phyloP scores from a whole-genome alignment of 2,329 filamentous ascomycete species.

The Clarireedia hainanense region DNA sequence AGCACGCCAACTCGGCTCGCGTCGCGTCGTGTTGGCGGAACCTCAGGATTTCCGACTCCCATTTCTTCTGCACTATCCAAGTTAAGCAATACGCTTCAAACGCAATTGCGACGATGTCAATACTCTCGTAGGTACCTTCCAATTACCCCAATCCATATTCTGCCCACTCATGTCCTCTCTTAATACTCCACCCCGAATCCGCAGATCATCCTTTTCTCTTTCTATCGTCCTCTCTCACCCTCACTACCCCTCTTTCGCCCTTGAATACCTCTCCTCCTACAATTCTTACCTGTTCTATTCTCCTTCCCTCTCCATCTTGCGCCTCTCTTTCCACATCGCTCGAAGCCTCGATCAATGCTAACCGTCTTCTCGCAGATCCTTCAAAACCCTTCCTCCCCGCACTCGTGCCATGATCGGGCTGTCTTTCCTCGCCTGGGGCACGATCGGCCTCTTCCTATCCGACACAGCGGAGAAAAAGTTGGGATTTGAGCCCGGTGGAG shows the following conservation, averaged over 20 bases:
- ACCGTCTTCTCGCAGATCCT: constrained; percentile 32
- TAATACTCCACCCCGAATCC: too few relatives aligned
- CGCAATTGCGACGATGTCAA: background rate
- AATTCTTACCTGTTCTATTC: background rate
- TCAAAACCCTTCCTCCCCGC: constrained; percentile 61
- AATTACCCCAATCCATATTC: background rate
- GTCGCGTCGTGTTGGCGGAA: too few relatives aligned
- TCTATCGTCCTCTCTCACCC: too few relatives aligned
- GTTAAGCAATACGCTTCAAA: background rate
- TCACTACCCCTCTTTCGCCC: too few relatives aligned
- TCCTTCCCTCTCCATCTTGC: background rate
- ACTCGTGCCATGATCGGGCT: constrained; percentile 65
- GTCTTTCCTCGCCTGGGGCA: constrained; percentile 70
- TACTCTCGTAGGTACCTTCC: background rate
- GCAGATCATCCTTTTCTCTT: background rate
- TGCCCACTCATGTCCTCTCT: too few relatives aligned
- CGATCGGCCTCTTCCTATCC: constrained; percentile 62
- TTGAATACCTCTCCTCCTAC: too few relatives aligned
- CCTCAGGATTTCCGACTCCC: too few relatives aligned
- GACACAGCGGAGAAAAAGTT: constrained; percentile 67
- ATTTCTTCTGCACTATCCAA: too few relatives aligned
- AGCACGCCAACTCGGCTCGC: too few relatives aligned
- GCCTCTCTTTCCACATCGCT: background rate
- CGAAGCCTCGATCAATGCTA: background rate
- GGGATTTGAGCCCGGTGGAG: constrained; percentile 62